Base-by-base conservation (phyloP, 208 protist genomes). In the Trypanosoma congolense region DNA sequence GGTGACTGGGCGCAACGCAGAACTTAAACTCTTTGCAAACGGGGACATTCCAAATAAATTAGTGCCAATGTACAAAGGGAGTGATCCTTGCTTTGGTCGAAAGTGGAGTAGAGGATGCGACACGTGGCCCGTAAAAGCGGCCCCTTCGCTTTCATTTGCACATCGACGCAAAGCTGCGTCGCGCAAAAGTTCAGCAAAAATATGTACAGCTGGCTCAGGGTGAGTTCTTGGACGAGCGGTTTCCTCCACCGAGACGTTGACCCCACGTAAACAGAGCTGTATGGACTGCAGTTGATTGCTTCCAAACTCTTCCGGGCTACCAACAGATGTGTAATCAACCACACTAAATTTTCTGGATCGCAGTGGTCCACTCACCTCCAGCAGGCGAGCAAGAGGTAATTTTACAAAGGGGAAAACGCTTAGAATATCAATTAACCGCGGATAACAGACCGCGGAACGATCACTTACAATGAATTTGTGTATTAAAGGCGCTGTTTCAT, bases 341-440 rank as follows among this genome's bases (percentile, higher is more conserved):
- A 92, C 61, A 56, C 80, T 90, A 60, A 86, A 92, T 36, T 85
- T 84, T 14, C 83, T 65, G 26, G 83, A 62, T 41, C 73, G 83
- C 14, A 94, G 66, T 2, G 81, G 83, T 22, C 74, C 77, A 50
- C 67, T 87, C 29, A 92, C 67, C 55, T 94, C 87, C 19, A 91
- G 59, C 3, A 94, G 50, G 19, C 83, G 65, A 9, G 70, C 83
- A n/a, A 94, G 70, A 8, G 87, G 80, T 48, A 92, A 18, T 29
- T 71, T 68, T n/a, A 86, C 60, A 58, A 89, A 89, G 4, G 72
- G 52, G 63, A 94, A 94, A 1, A 60, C 62, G 28, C 84, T 66
- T 6, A 94, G 65, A 2, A 92, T 62, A 55, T 94, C 87, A 21
- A 62, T 53, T 9, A 94, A 59, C 3, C 50, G 73, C n/a, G 87